A percentile compares a stretch with the other conserved stretches of the same genome.
Evolutionary conservation across 1,284 basidiomycete species (phyloP).

Genomic region (Gomphus bonarii): DNA sequence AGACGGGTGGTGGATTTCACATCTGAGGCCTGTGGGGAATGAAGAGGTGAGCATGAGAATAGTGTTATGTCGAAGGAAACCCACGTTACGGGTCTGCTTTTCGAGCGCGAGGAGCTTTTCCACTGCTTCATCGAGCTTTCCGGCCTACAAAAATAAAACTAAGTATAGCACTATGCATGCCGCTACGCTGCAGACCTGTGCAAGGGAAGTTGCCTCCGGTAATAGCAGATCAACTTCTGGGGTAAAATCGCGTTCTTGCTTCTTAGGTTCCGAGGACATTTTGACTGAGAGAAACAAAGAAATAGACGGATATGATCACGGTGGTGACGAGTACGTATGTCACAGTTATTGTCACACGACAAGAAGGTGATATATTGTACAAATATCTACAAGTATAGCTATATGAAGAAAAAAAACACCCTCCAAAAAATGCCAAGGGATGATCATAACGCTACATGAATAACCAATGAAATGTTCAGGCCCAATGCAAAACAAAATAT

Average conservation of each 20-base stretch:
- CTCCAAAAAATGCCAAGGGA: no score
- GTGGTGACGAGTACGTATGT: conserved; percentile 3
- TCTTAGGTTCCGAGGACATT: conserved; percentile 48
- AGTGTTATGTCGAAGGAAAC: conserved; percentile 19
- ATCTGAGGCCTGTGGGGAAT: conserved; percentile 71
- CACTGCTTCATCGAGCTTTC: conserved; percentile 74
- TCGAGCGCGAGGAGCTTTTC: conserved; percentile 87
- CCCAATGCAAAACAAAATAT: conserved; percentile 6
- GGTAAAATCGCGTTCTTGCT: conserved; percentile 71
- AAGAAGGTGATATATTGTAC: background rate
- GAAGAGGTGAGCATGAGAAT: background rate
- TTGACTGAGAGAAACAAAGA: background rate
- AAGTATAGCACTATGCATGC: conserved; percentile 25
- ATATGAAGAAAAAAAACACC: background rate
- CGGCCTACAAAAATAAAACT: conserved; percentile 35
- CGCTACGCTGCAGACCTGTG: conserved; percentile 23
- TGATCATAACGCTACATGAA: background rate
- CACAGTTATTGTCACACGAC: background rate
- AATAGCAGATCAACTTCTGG: conserved; percentile 57
- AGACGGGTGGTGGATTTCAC: conserved; percentile 83
- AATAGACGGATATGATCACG: background rate
- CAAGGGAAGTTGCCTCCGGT: conserved; percentile 42
- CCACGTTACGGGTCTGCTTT: conserved; percentile 93
- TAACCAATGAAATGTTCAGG: background rate
- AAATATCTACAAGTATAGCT: background rate